Base-by-base conservation (phyloP, 768 basidiomycete genomes). In the Russula sp. region DNA sequence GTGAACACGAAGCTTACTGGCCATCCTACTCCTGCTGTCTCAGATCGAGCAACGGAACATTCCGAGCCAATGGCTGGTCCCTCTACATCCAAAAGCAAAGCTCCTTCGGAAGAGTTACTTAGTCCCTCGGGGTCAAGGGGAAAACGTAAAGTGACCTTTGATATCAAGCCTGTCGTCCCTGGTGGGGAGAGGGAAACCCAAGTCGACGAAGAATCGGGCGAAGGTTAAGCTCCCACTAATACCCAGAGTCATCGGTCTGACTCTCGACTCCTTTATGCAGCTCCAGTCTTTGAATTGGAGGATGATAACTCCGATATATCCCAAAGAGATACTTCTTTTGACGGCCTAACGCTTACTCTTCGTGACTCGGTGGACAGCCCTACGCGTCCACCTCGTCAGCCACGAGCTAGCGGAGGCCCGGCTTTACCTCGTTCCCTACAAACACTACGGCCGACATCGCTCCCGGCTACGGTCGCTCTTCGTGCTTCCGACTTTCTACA, bases 121-220 rank as follows among this genome's bases (percentile, higher is more conserved):
- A 67, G 65, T 48, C 56, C 66, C 10, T 48, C 56, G 38, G 55
- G 59, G 35, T 58, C 69, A 75, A 87, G 75, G 76, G 74, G 78
- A 53, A 88, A 84, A 71, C 77, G 83, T 63, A 87, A 83, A 70
- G 86, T 90, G 35, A 88, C 86, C 9, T 90, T 90, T 67, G 81
- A 90, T 65, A 80, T 86, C 52, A 75, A 85, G 69, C 81, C 84
- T 22, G 82, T 77, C 42, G 78, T 80, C 11, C 73, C 78, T 60
- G 71, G 20, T 73, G 72, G 59, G 68, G 69, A 46, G 71, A 71
- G 43, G 73, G 74, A 58, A 52, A 41, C 35, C 41, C 25, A 38
- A 32, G 34, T 18, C 50, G 50, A 42, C 59, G 34, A 58, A 59
- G n/a, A 35, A 56, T 11, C 51, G 52, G 32, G 78, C 75, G 85